Conservation (phyloP, 2,329 filamentous ascomycete genomes). For the Scytalidium sp. region DNA sequence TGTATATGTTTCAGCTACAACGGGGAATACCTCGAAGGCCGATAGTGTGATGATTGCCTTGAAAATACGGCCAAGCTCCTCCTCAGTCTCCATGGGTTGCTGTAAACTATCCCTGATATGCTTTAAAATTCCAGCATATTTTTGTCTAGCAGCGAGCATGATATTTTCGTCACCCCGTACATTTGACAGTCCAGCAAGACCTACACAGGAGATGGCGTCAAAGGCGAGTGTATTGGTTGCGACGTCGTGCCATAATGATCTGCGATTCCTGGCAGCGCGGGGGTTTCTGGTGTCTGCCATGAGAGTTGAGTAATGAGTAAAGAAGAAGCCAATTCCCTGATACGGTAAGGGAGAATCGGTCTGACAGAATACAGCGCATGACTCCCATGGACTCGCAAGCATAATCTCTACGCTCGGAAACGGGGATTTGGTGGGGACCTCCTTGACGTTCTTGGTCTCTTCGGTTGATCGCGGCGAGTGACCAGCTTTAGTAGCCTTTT, state of each 20-base stretch:
- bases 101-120: constrained; percentile 44
- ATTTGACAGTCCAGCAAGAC: constrained; percentile 48
- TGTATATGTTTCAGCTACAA: background rate
- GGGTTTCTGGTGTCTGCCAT: background rate
- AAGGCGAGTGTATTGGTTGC: constrained; percentile 42
- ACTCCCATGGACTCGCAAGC: background rate
- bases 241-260: constrained; percentile 10
- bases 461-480: too few species aligned
- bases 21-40: constrained; percentile 45
- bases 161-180: constrained; percentile 29
- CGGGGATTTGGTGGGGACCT: background rate
- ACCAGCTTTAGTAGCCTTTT: too few species aligned
- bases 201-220: constrained; percentile 49
- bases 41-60: constrained; percentile 50
- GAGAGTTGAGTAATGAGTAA: constrained; percentile 15
- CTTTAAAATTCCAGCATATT: constrained; percentile 46
- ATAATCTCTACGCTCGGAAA: background rate
- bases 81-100: constrained; percentile 37
- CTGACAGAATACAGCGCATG: background rate
- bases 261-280: constrained; percentile 35
- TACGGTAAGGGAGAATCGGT: constrained; percentile 6
- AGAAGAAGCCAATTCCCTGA: constrained; percentile 20
- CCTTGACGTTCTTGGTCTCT: background rate
- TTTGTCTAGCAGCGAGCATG: constrained; percentile 45
- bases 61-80: constrained; percentile 46